Evolutionary conservation across 345 rosid species (phyloP), one percentile per base, ranked within the genome.

Genomic region (Limnanthes douglasii): DNA sequence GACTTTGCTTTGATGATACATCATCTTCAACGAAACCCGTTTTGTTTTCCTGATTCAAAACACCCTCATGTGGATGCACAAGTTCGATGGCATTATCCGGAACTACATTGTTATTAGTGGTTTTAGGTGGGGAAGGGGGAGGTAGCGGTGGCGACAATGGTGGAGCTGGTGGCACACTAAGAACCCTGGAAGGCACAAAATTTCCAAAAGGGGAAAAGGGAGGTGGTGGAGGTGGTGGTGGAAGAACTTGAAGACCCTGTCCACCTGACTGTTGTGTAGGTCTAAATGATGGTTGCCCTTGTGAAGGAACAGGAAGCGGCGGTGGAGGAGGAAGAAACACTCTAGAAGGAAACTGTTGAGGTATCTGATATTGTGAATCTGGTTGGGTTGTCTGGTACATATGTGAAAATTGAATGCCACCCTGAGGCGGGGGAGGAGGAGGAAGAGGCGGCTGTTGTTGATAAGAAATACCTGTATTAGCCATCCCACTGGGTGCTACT

Each of bases 271-370:
- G 60, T 43, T 53, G 54, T n/a, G 62, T 56, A 13, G 45, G 60
- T 44, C 65, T 41, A 47, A 50, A 61, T 21, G 56, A 30, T 8
- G 53, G 21, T 14, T 42, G 56, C 26, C 53, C 61, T 32, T 39
- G 67, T 11, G 56, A 34, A 23, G 30, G 32, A 11, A 42, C 44
- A 3, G 37, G 59, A 37, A 65, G 56, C 32, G 39, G 32, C 1
- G 32, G 64, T 32, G 68, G 66, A 1, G 65, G 40, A 0, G 59
- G 68, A 8, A 59, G 64, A 24, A 64, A 33, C 27, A 25, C 48
- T 23, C 59, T 46, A 50, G 53, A 45, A 52, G 49, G 51, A n/a
- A n/a, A n/a, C n/a, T n/a, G n/a, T n/a, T n/a, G n/a, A n/a, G n/a
- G n/a, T n/a, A n/a, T n/a, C n/a, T n/a, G n/a, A n/a, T n/a, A n/a